phyloP scores from a whole-genome alignment of 2,329 filamentous ascomycete species.

The Fusarium sp. region DNA sequence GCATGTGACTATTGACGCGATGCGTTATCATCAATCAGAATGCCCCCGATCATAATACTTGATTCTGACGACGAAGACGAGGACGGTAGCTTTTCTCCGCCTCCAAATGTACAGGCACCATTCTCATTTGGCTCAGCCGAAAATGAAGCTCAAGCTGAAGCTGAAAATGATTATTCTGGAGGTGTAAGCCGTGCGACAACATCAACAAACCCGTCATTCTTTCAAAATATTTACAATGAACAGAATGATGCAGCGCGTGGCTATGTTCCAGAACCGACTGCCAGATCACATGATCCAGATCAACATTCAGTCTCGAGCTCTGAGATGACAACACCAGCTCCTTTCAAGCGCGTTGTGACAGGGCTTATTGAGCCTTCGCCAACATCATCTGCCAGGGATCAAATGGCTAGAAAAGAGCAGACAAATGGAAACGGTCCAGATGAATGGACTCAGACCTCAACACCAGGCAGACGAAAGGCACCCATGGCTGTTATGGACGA shows the following conservation, averaged over 20 bases:
- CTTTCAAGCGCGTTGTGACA: conserved; percentile 47
- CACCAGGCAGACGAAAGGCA: conserved; percentile 47
- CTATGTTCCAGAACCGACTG: conserved; percentile 27
- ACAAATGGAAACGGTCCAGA: conserved; percentile 29
- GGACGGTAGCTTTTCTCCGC: conserved; percentile 43
- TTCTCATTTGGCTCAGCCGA: conserved; percentile 1
- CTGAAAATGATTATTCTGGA: conserved; percentile 41
- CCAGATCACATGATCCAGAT: conserved; percentile 18
- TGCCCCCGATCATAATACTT: conserved; percentile 51
- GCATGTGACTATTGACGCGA: conserved; percentile 6
- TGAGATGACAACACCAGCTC: conserved; percentile 45
- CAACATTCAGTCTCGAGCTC: conserved; percentile 38
- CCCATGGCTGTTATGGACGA: conserved; percentile 47
- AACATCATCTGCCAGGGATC: conserved; percentile 49
- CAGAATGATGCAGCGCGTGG: conserved; percentile 54
- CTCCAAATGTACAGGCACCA: conserved; percentile 18
- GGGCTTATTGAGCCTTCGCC: conserved; percentile 47
- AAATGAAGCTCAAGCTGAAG: conserved; percentile 12
- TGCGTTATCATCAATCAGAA: conserved; percentile 23
- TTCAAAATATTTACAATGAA: conserved; percentile 61
- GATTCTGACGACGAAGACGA: conserved; percentile 58
- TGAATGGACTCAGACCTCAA: conserved; percentile 52
- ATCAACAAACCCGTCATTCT: conserved; percentile 63
- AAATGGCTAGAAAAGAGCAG: conserved; percentile 18
- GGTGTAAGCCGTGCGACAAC: conserved; percentile 49